A percentile compares a stretch with the other conserved stretches of the same genome.
These are phyloP conservation scores for Crithidia fasciculata DNA, from an alignment of 208 protist species.

Conservation along the genomic window DNA sequence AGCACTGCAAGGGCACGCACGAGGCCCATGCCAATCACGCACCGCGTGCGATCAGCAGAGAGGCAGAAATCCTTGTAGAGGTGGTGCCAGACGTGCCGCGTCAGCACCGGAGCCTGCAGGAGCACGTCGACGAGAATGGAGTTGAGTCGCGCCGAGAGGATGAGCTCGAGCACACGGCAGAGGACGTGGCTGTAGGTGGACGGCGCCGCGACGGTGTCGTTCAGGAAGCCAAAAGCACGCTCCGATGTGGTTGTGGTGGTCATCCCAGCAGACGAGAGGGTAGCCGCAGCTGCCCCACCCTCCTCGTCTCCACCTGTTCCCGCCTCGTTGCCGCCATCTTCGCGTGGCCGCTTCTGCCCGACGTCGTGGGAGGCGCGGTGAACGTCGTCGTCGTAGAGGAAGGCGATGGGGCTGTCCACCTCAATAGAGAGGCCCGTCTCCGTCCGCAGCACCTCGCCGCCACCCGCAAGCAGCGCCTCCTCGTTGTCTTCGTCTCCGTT, in stretches of 20 bases:
- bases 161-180: conserved; percentile 63
- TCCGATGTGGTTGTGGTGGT: conserved; percentile 9
- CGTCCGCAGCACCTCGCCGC: conserved; percentile 27
- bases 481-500: conserved; percentile 10
- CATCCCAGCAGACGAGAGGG: neutral
- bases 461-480: neutral
- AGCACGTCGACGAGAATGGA: conserved; percentile 63
- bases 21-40: conserved; percentile 62
- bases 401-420: conserved; percentile 71
- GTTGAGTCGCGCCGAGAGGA: conserved; percentile 37
- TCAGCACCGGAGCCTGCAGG: conserved; percentile 70
- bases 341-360: conserved; percentile 35
- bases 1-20: conserved; percentile 55
- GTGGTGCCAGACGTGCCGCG: conserved; percentile 75
- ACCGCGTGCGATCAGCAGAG: conserved; percentile 55
- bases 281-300: conserved; percentile 14
- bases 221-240: conserved; percentile 45
- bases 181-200: conserved; percentile 82
- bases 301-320: conserved; percentile 1
- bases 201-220: conserved; percentile 53
- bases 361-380: conserved; percentile 21
- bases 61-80: conserved; percentile 72
- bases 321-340: conserved; percentile 14
- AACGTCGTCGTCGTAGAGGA: conserved; percentile 51
- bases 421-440: conserved; percentile 45